Evolutionary conservation across 73 alveolate genomes (phyloP), one percentile per base, ranked within the genome.

Genomic region (Paramecium octaurelia): DNA sequence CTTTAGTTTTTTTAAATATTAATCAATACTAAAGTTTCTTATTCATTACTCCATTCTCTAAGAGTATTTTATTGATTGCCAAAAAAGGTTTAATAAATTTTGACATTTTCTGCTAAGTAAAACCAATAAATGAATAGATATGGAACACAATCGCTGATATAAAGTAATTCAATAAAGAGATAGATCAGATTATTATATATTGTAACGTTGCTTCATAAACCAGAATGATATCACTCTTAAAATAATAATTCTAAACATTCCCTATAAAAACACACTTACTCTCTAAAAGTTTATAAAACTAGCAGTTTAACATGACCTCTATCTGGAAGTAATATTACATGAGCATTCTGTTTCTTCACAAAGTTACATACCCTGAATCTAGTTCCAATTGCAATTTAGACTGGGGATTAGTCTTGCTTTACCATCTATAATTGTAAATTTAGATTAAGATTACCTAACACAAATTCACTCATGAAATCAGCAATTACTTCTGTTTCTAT

Each of bases 11-110:
- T n/a, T n/a, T n/a, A n/a, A n/a, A n/a, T n/a, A n/a, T n/a, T n/a
- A n/a, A n/a, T n/a, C n/a, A n/a, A n/a, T n/a, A n/a, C 35, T 96
- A 91, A 87, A 89, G 69, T 38, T 94, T 93, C 92, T 98, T 95
- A 88, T 95, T 95, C 99, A 97, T 97, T 7, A 96, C 97, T 11
- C 99, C 99, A n/a, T 99, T 98, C 23, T 99, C 99, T 18, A 97
- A 80, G n/a, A 97, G 97, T 85, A 97, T 97, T 76, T 93, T 96
- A n/a, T 93, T 97, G 96, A 93, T 24, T 92, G n/a, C n/a, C n/a
- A n/a, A n/a, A n/a, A 86, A 12, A 94, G 84, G 43, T 96, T 59
- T 36, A 95, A 83, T 58, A 95, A 92, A 87, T 92, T 96, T 16
- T 85, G 86, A 35, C 98, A 95, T 23, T 95, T 96, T 35, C 69